phyloP scores from a whole-genome alignment of 1,284 basidiomycete genomes.

The Sporisorium sorghi region DNA sequence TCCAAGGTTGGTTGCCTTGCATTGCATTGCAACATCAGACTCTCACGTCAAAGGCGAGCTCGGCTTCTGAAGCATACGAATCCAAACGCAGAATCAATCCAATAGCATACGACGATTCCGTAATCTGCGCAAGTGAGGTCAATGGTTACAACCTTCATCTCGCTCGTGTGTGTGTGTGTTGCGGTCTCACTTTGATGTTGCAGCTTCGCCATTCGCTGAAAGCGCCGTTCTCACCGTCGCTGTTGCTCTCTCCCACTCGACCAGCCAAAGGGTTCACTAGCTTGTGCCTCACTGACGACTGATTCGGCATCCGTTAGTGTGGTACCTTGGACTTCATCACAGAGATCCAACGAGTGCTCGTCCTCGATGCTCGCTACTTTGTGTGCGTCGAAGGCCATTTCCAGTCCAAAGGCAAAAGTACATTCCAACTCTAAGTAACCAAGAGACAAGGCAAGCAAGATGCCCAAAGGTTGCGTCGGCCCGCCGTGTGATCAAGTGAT shows the following conservation, averaged over 20 bases:
- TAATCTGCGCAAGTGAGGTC: background rate
- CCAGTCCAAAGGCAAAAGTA: conserved; percentile 4
- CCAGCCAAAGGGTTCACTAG: background rate
- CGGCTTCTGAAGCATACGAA: background rate
- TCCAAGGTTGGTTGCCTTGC: background rate
- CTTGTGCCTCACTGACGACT: background rate
- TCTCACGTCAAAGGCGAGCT: background rate
- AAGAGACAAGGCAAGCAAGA: background rate
- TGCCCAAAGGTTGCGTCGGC: background rate
- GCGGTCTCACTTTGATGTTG: background rate
- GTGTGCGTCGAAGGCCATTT: background rate
- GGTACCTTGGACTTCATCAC: background rate
- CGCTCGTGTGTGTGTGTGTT: background rate
- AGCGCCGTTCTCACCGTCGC: background rate
- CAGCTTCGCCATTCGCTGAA: background rate
- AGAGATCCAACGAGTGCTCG: background rate
- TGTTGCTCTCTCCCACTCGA: background rate
- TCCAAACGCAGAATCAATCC: background rate
- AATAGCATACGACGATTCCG: background rate
- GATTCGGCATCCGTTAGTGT: background rate
- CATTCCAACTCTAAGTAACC: conserved; percentile 3
- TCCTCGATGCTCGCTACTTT: background rate
- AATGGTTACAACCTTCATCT: background rate
- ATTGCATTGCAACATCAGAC: background rate
- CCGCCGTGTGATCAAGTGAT: background rate